Evolutionary conservation across 768 basidiomycete species (phyloP), one percentile per base, ranked within the genome.

Genomic region (Lactarius quietus): DNA sequence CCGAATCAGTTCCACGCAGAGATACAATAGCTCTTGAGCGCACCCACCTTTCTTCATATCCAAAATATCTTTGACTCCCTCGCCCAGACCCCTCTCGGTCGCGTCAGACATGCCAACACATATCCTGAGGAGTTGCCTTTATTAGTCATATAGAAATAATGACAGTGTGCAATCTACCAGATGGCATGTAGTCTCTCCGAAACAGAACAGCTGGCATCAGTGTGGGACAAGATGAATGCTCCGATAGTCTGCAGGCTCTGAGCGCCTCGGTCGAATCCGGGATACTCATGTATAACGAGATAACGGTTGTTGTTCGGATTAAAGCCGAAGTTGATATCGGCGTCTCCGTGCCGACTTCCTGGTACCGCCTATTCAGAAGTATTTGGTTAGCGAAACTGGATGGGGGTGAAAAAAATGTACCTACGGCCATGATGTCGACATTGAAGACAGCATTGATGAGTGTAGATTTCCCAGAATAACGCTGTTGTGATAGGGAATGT

Each of bases 141-240:
- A 35, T 65, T 23, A 65, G 59, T 8, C 29, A 28, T 23, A 23
- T 26, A 6, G n/a, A 29, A 28, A 18, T 17, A 17, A 20, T 3
- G 7, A 54, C 9, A 17, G 3, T 20, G 18, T 5, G 29, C 23
- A 26, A 26, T 23, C 17, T 57, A 65, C 64, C 59, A 65, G 23
- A 65, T 65, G 10, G 59, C 64, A 7, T 65, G 64, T 7, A 61
- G 35, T 33, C 55, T 61, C 33, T 65, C 45, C 29, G 64, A 51
- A 17, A 2, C 10, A 35, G 55, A 6, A 20, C 35, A 29, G 43
- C 5, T 28, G 17, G 18, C 9, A 9, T 41, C 17, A 20, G n/a
- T 65, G n/a, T 29, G 35, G 3, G 18, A 9, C 6, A 18, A 28
- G 59, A 65, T 39, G 29, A 52, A 57, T 12, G 57, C 12, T 29